phyloP scores from a whole-genome alignment of 1,284 basidiomycete species.

The Coniophora puteana region DNA sequence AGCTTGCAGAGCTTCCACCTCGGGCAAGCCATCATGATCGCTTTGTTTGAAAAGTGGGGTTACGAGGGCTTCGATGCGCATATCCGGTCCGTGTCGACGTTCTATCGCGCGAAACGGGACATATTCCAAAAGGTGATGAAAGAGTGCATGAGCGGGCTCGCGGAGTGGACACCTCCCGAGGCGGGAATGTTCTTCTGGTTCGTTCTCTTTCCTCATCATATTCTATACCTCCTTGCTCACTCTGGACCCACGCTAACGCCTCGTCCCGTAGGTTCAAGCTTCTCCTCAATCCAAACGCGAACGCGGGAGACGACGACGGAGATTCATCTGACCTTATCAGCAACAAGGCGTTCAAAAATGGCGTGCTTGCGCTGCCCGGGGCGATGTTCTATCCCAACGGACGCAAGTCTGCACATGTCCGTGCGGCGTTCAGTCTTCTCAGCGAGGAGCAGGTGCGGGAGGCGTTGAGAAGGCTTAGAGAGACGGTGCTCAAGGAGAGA shows the following conservation, averaged over 20 bases:
- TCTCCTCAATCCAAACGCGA: slow-evolving; percentile 31
- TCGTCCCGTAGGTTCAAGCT: slow-evolving; percentile 59
- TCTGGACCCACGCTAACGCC: slow-evolving; percentile 14
- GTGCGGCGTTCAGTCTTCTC: slow-evolving; percentile 79
- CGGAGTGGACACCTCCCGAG: slow-evolving; percentile 81
- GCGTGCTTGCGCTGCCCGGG: slow-evolving; percentile 88
- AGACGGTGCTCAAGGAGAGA: slow-evolving; percentile 53
- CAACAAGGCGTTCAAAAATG: slow-evolving; percentile 74
- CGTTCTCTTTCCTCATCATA: slow-evolving; percentile 6
- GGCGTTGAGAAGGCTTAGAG: slow-evolving; percentile 66
- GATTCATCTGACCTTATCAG: slow-evolving; percentile 81
- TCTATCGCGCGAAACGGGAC: slow-evolving; percentile 80
- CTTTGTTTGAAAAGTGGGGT: slow-evolving; percentile 76
- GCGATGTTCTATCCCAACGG: slow-evolving; percentile 73
- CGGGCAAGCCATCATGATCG: slow-evolving; percentile 72
- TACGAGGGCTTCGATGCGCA: slow-evolving; percentile 77
- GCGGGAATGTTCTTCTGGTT: slow-evolving; percentile 93
- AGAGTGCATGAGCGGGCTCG: slow-evolving; percentile 72
- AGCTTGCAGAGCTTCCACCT: slow-evolving; percentile 82
- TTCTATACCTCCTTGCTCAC: slow-evolving; percentile 8
- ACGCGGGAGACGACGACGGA: slow-evolving; percentile 42
- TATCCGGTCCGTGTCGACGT: slow-evolving; percentile 65
- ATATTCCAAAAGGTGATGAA: slow-evolving; percentile 77
- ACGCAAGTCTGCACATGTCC: slow-evolving; percentile 66
- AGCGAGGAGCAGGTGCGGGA: slow-evolving; percentile 69